Evolutionary conservation across 1,284 basidiomycete genomes (phyloP), one percentile per base, ranked within the genome.

Genomic region (Boletus mariae): DNA sequence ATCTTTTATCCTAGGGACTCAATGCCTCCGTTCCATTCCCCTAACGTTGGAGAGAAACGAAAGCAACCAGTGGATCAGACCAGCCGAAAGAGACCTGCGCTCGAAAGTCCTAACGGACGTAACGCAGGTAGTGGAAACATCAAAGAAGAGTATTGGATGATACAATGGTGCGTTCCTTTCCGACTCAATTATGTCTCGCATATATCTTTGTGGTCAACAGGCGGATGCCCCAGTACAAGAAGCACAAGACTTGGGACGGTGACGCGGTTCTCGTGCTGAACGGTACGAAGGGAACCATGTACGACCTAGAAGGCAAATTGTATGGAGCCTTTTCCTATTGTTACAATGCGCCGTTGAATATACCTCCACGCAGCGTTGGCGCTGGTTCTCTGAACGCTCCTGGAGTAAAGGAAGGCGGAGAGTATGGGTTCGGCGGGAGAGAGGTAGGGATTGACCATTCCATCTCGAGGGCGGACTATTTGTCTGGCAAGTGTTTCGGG

Each of bases 221-320:
- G 90, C 75, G 93, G 51, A 82, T 78, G 55, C 88, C 82, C 28
- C 92, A 95, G 68, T 74, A 77, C 31, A 88, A 84, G 70, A 96
- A 95, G 71, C 87, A 96, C 68, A 96, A 95, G 71, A 94, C 90
- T 0, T 96, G 93, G 94, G 92, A 96, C 58, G 90, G 86, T 34
- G 87, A 89, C 65, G 87, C 79, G 17, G 75, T 90, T n/a, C 71
- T 90, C 7, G 79, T 82, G 15, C 73, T 83, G 13, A 75, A 64
- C 49, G 74, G 71, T 7, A 66, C 64, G 12, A 80, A 73, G 58
- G 80, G 78, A 45, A 78, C 73, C 5, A 67, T 90, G 25, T 82
- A 81, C 55, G 83, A 85, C 57, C 70, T 75, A 23, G 83, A 87
- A 46, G 83, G 83, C 34, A 82, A 79, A 71, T 65, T 73, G 88